Evolutionary conservation across 805 yeast genomes (phyloP).

Genomic region (Torulaspora indica): DNA sequence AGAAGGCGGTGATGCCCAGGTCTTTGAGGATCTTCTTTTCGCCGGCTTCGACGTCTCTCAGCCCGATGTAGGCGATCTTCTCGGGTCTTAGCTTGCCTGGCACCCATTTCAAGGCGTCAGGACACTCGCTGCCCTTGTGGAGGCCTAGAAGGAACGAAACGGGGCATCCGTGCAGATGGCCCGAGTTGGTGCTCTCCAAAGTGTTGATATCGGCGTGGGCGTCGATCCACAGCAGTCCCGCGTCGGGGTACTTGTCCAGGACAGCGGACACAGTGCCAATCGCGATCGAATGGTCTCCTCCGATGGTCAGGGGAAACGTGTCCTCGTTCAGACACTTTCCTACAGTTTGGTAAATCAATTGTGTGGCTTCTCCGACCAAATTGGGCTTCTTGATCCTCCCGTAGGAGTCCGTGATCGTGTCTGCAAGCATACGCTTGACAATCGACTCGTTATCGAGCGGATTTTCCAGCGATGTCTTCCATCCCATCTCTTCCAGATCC

Average conservation of each 20-base stretch:
- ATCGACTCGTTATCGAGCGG: slow-evolving; percentile 52
- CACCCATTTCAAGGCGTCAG: slow-evolving; percentile 78
- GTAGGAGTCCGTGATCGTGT: slow-evolving; percentile 46
- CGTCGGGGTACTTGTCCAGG: slow-evolving; percentile 71
- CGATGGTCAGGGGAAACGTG: slow-evolving; percentile 74
- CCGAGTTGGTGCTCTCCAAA: slow-evolving; percentile 73
- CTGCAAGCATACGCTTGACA: slow-evolving; percentile 40
- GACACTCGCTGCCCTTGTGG: slow-evolving; percentile 53
- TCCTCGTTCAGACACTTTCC: slow-evolving; percentile 44
- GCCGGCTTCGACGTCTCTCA: slow-evolving; percentile 86
- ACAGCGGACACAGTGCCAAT: slow-evolving; percentile 89
- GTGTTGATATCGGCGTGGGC: slow-evolving; percentile 98
- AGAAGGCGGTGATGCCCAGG: slow-evolving; percentile 71
- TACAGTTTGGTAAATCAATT: slow-evolving; percentile 59
- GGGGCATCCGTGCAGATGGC: slow-evolving; percentile 96
- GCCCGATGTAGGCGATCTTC: slow-evolving; percentile 86
- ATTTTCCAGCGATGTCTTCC: slow-evolving; percentile 52
- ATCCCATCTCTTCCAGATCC: slow-evolving; percentile 64
- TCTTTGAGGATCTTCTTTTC: slow-evolving; percentile 74
- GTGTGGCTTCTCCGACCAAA: slow-evolving; percentile 69
- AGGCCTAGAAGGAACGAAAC: slow-evolving; percentile 86
- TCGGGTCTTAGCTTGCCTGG: slow-evolving; percentile 58
- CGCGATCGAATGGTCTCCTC: slow-evolving; percentile 97
- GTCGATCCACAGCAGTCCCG: slow-evolving; percentile 91
- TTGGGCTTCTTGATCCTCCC: slow-evolving; percentile 64